Base-by-base conservation (phyloP, 331 rosid species). In the Malus hybrid region DNA sequence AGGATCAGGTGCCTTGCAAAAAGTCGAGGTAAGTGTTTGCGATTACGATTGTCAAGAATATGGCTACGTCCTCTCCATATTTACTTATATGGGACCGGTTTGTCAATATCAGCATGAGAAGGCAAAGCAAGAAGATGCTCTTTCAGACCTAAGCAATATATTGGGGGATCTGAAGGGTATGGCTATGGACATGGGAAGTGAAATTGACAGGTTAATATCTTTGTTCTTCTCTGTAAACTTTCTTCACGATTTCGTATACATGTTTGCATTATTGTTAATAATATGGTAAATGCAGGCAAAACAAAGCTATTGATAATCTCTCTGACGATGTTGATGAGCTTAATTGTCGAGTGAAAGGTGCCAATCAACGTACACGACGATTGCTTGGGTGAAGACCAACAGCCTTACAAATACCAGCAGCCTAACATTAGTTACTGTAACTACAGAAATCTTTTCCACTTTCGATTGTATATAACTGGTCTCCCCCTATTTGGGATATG, bases 141-240 rank as follows among this genome's bases (percentile, higher is more conserved):
- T 95, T 42, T 79, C 88, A 6, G 97, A 87, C 83, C 73, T 95
- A 42, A 95, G 99, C 80, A 80, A 86, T 69, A 90, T 95, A 61
- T 78, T 95, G 83, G 99, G 97, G 18, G 99, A 92, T 86, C 83
- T 95, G 91, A 95, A 92, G 92, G 88, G 86, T 18, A 90, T 95
- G 96, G 99, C 99, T 5, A 14, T 82, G 69, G 81, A 75, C 67
- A 95, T 95, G 97, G 99, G 99, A 80, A 6, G 78, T 72, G 99
- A 95, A 84, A 87, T 95, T 55, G 85, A 90, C 71, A 90, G 86
- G 99, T 93, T 18, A 31, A 31, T 48, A 46, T 5, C 42, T 4
- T 10, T 72, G 9, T 52, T 63, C 6, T 31, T 27, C 31, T 64
- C 66, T 33, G 18, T 71, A 15, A 42, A 16, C 52, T 19, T 28